A percentile compares a stretch with the other conserved stretches of the same genome.
These are phyloP conservation scores for Xerocomellus dryophilus DNA, from an alignment of 768 basidiomycete species.

Conservation along the genomic window DNA sequence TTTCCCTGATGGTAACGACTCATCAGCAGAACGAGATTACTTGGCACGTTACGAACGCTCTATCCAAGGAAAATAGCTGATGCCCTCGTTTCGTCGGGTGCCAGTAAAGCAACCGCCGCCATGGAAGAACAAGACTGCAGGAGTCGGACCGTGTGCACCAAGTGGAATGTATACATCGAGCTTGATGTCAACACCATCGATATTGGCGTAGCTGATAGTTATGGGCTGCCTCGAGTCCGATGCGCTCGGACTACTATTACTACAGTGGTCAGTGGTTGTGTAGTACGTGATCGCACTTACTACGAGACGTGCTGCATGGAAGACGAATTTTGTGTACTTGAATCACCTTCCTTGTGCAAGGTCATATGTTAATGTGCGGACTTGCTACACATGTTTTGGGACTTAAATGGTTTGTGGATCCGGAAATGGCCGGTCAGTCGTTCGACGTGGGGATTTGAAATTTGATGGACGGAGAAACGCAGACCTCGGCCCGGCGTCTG, in stretches of 20 bases:
- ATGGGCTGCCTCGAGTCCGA: neutral
- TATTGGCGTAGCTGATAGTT: neutral
- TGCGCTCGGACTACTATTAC: too few relatives aligned
- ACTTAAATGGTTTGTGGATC: too few relatives aligned
- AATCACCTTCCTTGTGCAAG: too few relatives aligned
- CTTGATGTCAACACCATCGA: slow-evolving; percentile 1
- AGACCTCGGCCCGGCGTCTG: too few relatives aligned
- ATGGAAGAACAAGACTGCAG: slow-evolving; percentile 2
- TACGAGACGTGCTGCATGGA: neutral
- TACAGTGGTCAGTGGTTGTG: too few relatives aligned
- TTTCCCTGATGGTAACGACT: neutral
- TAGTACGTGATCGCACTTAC: neutral
- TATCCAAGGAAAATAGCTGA: slow-evolving; percentile 1
- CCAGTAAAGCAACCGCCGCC: slow-evolving; percentile 4
- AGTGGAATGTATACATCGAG: neutral
- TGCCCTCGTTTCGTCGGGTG: neutral
- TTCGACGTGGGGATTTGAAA: too few relatives aligned
- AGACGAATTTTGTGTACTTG: neutral
- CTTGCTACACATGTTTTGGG: too few relatives aligned
- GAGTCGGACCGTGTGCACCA: neutral
- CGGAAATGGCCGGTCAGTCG: too few relatives aligned
- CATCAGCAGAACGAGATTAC: neutral
- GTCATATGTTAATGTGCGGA: too few relatives aligned
- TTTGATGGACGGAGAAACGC: too few relatives aligned
- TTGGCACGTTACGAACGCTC: neutral